Conservation (phyloP, 2,329 filamentous ascomycete species). For the Hymenoscyphus albidus region DNA sequence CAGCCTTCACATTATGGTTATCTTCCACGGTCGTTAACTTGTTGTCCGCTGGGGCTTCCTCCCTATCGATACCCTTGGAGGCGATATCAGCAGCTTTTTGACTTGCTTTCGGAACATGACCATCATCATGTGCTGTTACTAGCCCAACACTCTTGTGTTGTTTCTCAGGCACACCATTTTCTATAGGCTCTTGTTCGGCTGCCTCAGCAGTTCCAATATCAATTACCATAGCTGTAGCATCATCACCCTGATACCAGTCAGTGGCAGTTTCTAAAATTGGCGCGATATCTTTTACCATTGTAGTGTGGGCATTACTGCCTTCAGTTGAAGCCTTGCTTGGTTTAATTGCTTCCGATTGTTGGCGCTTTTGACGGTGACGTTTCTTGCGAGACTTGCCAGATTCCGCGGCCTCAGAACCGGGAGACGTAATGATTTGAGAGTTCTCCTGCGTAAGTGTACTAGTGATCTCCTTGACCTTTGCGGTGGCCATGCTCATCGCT, state of each 20-base stretch:
- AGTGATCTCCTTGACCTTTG: neutral
- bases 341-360: too few species aligned
- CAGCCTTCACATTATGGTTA: neutral
- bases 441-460: neutral
- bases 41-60: neutral
- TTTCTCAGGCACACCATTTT: neutral
- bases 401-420: neutral
- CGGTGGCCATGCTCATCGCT: neutral
- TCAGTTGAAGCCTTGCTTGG: too few species aligned
- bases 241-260: constrained; percentile 1
- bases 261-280: neutral
- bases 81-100: neutral
- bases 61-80: neutral
- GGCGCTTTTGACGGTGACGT: neutral
- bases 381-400: neutral
- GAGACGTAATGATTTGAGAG: neutral
- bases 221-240: constrained; percentile 2
- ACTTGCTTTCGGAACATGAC: neutral
- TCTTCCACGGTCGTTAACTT: neutral
- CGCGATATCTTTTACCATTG: neutral
- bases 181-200: neutral
- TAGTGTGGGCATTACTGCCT: neutral
- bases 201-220: neutral
- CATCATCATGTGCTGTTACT: too few species aligned
- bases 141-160: neutral